Evolutionary conservation across 805 yeast genomes (phyloP), one percentile per base, ranked within the genome.

Genomic region (Monosporozyma aerobia): DNA sequence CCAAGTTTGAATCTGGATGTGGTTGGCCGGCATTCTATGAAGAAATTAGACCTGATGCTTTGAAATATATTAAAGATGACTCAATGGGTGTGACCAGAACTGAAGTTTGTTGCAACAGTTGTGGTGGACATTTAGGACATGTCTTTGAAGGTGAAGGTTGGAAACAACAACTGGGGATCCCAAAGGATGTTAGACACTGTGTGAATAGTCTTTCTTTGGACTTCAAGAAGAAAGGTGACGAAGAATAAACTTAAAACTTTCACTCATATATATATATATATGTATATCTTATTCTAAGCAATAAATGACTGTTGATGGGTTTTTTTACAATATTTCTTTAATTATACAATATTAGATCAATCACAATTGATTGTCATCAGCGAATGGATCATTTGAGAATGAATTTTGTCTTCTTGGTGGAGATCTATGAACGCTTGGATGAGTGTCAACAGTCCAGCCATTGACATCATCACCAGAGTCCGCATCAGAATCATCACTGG

Each of bases 11-110:
- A 53, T 81, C 96, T 11, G 89, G 89, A 51, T 94, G 99, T 69
- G 99, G 99, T 2, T 94, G 99, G 99, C 99, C 99, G 1, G 90
- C 97, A 0, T 94, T 94, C 69, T 92, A 84, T 68, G 85, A 88
- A 53, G 97, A 64, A 33, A 52, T 95, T 0, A 73, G 87, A 41
- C 95, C 96, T 0, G 90, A 90, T 0, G 76, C 96, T 5, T 76
- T 94, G 41, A 75, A 69, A 22, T 74, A 84, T 11, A 69, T 77
- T 54, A 75, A 73, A 19, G 99, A 94, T 67, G 61, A 53, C 0
- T 68, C 83, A 7, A 69, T 72, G 49, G 98, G 98, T 0, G 90
- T 85, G 94, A 74, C 72, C 13, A 77, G 99, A 56, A 87, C 82
- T 11, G 99, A 94, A 67, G 90, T 94, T 83, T 76, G 85, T 56